Evolutionary conservation across 169 alveolate genomes (phyloP).

Genomic region (Plasmodium inui): DNA sequence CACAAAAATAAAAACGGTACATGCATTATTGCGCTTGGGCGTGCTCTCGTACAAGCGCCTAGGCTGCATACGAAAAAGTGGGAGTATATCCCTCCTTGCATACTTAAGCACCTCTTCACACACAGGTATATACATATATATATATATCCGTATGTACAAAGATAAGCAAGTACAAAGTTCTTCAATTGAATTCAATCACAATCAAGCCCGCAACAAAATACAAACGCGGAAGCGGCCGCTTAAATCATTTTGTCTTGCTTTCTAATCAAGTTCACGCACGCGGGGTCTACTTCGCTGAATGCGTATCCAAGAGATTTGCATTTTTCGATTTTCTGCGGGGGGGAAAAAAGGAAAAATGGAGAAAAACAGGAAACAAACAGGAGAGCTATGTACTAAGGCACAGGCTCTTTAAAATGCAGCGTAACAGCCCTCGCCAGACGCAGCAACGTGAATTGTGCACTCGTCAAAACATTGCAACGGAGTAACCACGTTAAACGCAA

Average conservation of each 20-base stretch:
- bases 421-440: not conserved
- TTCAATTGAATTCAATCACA: not conserved
- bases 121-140: not conserved
- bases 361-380: not conserved
- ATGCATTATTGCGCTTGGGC: not conserved
- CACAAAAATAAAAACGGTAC: not conserved
- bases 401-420: not conserved
- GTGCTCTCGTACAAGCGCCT: not conserved
- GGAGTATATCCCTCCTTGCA: not conserved
- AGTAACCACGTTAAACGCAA: not conserved
- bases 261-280: conserved; percentile 57
- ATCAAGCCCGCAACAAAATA: not conserved
- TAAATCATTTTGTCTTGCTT: conserved; percentile 65
- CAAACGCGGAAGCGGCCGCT: not conserved
- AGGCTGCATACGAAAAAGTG: not conserved
- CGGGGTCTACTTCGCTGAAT: conserved; percentile 77
- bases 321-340: conserved; percentile 13
- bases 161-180: not conserved
- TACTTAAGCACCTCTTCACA: not conserved
- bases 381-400: not conserved
- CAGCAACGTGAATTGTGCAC: not conserved
- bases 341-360: conserved; percentile 1
- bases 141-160: not conserved
- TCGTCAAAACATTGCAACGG: not conserved
- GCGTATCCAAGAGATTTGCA: conserved; percentile 67